Evolutionary conservation across 1,284 basidiomycete species (phyloP).

Genomic region (Malassezia sp.): DNA sequence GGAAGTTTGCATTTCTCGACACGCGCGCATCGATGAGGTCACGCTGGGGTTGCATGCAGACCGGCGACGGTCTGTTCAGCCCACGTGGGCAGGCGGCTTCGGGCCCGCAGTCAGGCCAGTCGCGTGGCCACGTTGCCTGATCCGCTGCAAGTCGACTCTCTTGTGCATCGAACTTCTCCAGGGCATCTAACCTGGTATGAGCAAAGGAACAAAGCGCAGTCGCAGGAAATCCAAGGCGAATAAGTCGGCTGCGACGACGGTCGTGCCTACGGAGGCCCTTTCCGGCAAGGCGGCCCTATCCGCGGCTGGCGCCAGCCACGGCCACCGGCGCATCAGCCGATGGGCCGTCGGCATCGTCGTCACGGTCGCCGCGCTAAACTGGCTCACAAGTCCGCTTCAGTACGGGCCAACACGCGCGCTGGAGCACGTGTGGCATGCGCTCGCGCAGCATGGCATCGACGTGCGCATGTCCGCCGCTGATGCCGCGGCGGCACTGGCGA

Average conservation of each 20-base stretch:
- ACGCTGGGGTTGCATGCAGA: too few species aligned
- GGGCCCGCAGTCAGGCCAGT: not conserved
- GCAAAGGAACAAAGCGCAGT: constrained; percentile 1
- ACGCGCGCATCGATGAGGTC: too few species aligned
- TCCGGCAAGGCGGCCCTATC: too few species aligned
- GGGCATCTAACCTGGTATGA: too few species aligned
- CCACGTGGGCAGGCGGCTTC: too few species aligned
- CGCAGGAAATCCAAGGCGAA: not conserved
- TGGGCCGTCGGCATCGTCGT: not conserved
- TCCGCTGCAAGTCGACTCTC: too few species aligned
- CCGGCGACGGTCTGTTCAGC: too few species aligned
- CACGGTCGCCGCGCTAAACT: not conserved
- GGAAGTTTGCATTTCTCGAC: too few species aligned
- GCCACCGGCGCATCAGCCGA: not conserved
- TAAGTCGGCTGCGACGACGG: not conserved
- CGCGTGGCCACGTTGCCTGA: too few species aligned
- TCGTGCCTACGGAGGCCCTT: not conserved
- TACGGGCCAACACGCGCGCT: not conserved
- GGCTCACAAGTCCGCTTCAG: not conserved
- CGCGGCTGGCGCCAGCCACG: too few species aligned
- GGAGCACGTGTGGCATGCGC: not conserved
- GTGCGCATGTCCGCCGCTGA: not conserved
- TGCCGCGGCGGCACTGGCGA: not conserved
- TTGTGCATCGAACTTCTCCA: too few species aligned
- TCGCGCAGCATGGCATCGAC: not conserved